A percentile compares a stretch with the other conserved stretches of the same genome.
phyloP scores from a whole-genome alignment of 2,329 filamentous ascomycete species.

The Cladosporium oxysporum region DNA sequence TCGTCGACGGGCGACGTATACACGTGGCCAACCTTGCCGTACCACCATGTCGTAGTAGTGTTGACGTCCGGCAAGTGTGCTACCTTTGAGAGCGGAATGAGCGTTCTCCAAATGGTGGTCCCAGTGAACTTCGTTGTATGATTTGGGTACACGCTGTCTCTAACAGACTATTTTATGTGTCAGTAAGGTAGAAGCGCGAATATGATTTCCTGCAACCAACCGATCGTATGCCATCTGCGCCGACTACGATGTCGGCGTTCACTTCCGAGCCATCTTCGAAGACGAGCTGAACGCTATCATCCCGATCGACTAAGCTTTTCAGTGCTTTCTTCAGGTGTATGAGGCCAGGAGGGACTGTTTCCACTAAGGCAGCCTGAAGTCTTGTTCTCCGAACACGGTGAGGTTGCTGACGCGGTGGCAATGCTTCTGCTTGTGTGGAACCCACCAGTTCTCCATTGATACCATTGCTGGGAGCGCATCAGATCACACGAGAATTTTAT shows the following conservation, averaged over 20 bases:
- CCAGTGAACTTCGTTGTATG: constrained; percentile 52
- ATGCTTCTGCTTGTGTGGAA: constrained; percentile 17
- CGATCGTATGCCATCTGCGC: constrained; percentile 56
- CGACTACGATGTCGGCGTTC: constrained; percentile 37
- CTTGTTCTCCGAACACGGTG: constrained; percentile 30
- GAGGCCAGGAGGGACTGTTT: constrained; percentile 46
- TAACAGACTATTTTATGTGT: constrained; percentile 30
- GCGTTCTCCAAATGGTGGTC: constrained; percentile 51
- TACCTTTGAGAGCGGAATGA: constrained; percentile 43
- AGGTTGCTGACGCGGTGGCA: constrained; percentile 24
- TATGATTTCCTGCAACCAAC: constrained; percentile 27
- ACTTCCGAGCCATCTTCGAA: constrained; percentile 47
- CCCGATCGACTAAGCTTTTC: constrained; percentile 41
- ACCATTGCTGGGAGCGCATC: constrained; percentile 20
- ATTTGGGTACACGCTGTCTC: constrained; percentile 44
- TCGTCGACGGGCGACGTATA: constrained; percentile 46
- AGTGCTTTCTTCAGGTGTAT: constrained; percentile 52
- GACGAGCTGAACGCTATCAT: constrained; percentile 38
- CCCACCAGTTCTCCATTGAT: constrained; percentile 24
- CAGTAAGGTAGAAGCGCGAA: neutral
- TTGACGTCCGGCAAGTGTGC: constrained; percentile 32
- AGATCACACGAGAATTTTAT: neutral
- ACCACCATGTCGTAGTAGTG: constrained; percentile 48
- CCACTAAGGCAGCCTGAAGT: constrained; percentile 53
- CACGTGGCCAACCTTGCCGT: constrained; percentile 45